phyloP scores from a whole-genome alignment of 2,329 filamentous ascomycete species.

The Fusarium sp. region DNA sequence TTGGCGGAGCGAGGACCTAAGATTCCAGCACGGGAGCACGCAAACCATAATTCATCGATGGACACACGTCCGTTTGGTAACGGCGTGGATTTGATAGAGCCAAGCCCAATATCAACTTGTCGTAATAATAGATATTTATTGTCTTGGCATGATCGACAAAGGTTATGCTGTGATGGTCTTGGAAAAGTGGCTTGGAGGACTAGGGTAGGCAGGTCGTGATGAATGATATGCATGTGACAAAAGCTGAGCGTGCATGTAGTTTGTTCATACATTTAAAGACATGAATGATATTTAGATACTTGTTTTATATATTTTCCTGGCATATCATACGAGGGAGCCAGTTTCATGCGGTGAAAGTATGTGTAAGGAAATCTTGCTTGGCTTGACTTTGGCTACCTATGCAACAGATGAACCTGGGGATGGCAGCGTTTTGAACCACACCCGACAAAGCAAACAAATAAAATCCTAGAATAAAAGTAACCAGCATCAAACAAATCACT shows the following conservation, averaged over 20 bases:
- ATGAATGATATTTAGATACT: background rate
- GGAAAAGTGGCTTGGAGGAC: background rate
- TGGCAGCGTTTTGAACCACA: background rate
- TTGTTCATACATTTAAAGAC: background rate
- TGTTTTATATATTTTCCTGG: background rate
- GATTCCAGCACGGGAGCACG: background rate
- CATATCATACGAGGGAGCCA: background rate
- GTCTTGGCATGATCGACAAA: background rate
- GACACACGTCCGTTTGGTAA: accelerated
- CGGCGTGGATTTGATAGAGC: background rate
- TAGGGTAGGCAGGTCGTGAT: background rate
- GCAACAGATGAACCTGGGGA: background rate
- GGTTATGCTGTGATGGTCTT: background rate
- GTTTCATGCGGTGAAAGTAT: background rate
- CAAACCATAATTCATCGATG: background rate
- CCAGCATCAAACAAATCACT: background rate
- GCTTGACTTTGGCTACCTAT: background rate
- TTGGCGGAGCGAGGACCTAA: background rate
- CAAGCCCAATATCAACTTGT: background rate
- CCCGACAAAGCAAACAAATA: background rate
- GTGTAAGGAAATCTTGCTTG: background rate
- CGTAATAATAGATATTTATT: background rate
- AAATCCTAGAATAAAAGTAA: background rate
- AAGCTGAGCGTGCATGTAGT: background rate
- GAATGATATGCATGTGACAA: background rate